Base-by-base conservation (phyloP, 345 rosid species). In the Mangifera indica region DNA sequence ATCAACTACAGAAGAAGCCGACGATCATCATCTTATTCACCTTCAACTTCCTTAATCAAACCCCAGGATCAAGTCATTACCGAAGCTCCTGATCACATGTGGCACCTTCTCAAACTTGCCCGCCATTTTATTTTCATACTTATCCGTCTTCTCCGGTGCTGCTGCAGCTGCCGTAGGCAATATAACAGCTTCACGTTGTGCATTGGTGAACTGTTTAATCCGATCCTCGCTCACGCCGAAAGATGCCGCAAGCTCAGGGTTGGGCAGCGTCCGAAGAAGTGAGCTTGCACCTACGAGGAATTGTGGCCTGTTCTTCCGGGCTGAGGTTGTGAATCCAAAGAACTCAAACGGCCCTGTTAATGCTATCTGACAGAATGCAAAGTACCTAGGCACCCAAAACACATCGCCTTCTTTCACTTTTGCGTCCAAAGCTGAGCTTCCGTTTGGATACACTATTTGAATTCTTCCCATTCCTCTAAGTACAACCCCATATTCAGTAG, bases 251-350 rank as follows among this genome's bases (percentile, higher is more conserved):
- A 91, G 81, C 73, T 89, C 81, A 0, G 93, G 87, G 5, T 77
- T 56, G 8, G 77, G 69, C 4, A 95, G 70, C 9, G 70, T 64
- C 17, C 32, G 80, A 0, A 91, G 89, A 25, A 91, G 37, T 1
- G 98, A 95, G 84, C 74, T 87, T 0, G 83, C 71, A 0, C 98
- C 98, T 0, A 66, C 96, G 11, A 95, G 73, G 78, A 92, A 91
- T 83, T 89, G 98, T 2, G 98, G 99, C 56, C 87, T 78, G 72
- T 91, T 95, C 89, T 81, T 77, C 32, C 58, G 51, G 13, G 98
- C 88, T 0, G 96, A 92, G 14, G 99, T 91, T 0, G 99, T 91
- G 89, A 92, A 95, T 42, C 97, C 97, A 1, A 87, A 87, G 81
- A 92, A 91, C 91, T 77, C 90, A 2, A 92, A 77, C 0, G 97